Conservation (phyloP, 805 yeast species). For the Yamadazyma kitorensis region DNA sequence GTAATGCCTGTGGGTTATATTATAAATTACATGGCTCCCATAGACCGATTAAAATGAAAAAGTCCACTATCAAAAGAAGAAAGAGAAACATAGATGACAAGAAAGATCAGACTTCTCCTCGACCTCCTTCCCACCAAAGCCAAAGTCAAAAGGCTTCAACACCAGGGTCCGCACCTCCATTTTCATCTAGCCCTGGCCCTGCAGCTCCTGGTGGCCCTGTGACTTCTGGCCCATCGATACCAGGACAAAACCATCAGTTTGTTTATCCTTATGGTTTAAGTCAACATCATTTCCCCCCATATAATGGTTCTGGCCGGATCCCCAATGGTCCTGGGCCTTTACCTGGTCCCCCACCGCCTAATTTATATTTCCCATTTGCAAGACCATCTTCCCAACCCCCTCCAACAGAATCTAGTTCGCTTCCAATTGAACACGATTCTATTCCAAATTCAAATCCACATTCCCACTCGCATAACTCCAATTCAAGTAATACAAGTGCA, state of each 20-base stretch:
- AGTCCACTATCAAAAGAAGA: conserved; percentile 70
- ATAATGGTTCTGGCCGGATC: conserved; percentile 30
- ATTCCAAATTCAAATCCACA: neutral
- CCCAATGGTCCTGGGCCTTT: conserved; percentile 44
- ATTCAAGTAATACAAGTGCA: neutral
- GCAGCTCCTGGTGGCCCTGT: no score
- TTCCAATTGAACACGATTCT: no score
- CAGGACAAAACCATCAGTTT: neutral
- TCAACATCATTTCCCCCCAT: conserved; percentile 27
- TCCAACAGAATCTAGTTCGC: no score
- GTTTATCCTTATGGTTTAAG: conserved; percentile 10
- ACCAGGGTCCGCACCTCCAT: no score
- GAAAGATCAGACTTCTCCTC: no score
- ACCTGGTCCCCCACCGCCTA: conserved; percentile 39
- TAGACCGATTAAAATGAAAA: conserved; percentile 73
- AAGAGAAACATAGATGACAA: conserved; percentile 40
- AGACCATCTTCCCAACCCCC: no score
- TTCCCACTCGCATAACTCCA: neutral
- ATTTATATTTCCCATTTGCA: no score
- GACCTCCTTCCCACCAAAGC: conserved; percentile 6
- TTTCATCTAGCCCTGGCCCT: no score
- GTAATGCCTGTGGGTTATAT: conserved; percentile 86
- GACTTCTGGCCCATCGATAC: no score
- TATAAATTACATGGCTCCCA: conserved; percentile 72
- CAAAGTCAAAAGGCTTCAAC: conserved; percentile 10